Evolutionary conservation across 768 basidiomycete species (phyloP), one percentile per base, ranked within the genome.

Genomic region (Lentinula boryana): DNA sequence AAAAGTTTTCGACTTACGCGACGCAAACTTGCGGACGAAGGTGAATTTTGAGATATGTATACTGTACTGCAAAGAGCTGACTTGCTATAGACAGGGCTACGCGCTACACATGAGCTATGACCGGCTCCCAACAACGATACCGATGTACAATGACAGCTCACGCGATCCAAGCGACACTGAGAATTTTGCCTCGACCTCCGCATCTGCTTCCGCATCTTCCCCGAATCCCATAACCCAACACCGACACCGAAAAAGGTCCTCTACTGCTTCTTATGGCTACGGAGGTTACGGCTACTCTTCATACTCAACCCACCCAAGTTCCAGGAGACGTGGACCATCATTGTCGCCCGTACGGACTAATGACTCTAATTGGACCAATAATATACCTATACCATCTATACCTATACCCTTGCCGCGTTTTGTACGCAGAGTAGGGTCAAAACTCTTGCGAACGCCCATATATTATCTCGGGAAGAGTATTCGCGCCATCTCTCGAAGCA

Each of bases 21-120:
- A 27, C 27, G 27, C 27, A 27, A 38, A 38, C 36, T 38, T 38
- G 36, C 13, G 36, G 36, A 38, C 36, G 36, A 38, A 13, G 36
- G 36, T 8, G 36, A 38, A 8, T 38, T 13, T 13, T 13, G 13
- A 38, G 13, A 13, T 38, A 38, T 38, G 36, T 8, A 38, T 9
- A 8, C 36, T 38, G 13, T 38, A 38, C 5, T 38, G 7, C 36
- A 8, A 8, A 38, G 7, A 38, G 13, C 36, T 38, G 36, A 38
- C 13, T 48, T 9, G 46, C 21, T 23, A 27, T 48, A 48, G 46
- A 23, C 46, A 48, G 46, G 21, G 46, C 46, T 48, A 48, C 46
- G 21, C 46, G 46, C 50, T 51, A 41, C 55, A 56, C 55, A 56
- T 56, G 55, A 56, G 38, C 55, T 56, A 56, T 56, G 55, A 56